Conservation (phyloP, 2,329 filamentous ascomycete genomes). For the Arthrobotrys sinensis region DNA sequence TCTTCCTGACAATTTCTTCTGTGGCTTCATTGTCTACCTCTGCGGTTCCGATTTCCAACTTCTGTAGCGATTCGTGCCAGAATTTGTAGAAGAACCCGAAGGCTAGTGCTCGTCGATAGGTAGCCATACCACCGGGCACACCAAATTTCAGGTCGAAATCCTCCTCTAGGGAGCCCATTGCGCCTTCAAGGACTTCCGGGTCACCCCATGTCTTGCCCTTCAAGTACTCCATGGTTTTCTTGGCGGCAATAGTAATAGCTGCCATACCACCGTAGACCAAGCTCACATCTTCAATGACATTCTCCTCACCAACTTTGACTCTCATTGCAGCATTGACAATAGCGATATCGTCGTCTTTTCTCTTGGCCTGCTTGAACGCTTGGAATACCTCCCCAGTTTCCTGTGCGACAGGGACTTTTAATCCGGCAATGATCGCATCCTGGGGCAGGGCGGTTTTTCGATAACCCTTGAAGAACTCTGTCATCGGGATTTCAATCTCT, state of each 20-base stretch:
- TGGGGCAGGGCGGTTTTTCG: constrained; percentile 83
- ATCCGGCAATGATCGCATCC: constrained; percentile 86
- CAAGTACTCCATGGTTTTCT: constrained; percentile 81
- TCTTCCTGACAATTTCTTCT: constrained; percentile 85
- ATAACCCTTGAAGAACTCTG: constrained; percentile 92
- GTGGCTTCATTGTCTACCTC: constrained; percentile 77
- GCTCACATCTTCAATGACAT: constrained; percentile 80
- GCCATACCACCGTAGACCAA: constrained; percentile 97
- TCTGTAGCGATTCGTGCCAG: constrained; percentile 86
- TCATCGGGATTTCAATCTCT: constrained; percentile 90
- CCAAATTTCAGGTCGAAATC: constrained; percentile 92
- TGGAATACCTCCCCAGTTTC: constrained; percentile 86
- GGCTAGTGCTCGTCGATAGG: constrained; percentile 90
- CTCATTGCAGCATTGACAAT: constrained; percentile 92
- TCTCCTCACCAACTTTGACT: constrained; percentile 78
- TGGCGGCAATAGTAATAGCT: constrained; percentile 88
- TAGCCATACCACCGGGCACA: constrained; percentile 97
- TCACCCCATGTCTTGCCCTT: constrained; percentile 84
- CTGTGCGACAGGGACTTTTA: constrained; percentile 84
- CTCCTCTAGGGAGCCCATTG: constrained; percentile 87
- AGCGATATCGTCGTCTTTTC: constrained; percentile 98
- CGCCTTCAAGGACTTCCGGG: constrained; percentile 85
- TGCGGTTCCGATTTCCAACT: constrained; percentile 71
- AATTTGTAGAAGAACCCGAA: constrained; percentile 97
- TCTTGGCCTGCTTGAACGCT: constrained; percentile 95